These are phyloP conservation scores for Clonostachys rhizophaga DNA, from an alignment of 2,329 filamentous ascomycete genomes.

Conservation along the genomic window DNA sequence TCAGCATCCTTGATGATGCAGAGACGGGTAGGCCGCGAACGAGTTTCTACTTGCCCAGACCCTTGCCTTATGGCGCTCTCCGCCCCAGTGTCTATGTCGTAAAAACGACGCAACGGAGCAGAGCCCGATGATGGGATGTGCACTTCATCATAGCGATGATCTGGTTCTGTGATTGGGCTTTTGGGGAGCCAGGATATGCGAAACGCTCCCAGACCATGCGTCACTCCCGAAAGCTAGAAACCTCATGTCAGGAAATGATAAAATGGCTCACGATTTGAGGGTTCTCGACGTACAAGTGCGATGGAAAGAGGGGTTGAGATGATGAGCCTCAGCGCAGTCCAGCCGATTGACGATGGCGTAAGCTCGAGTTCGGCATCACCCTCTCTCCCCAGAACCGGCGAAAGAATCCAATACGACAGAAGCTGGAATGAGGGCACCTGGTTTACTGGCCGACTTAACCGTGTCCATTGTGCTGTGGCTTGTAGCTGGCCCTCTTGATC, in stretches of 20 bases:
- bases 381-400: neutral
- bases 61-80: too few species aligned
- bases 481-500: constrained; percentile 1
- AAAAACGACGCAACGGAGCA: neutral
- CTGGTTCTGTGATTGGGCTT: neutral
- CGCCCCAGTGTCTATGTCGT: too few species aligned
- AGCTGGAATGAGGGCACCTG: neutral
- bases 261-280: neutral
- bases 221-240: too few species aligned
- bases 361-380: neutral
- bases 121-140: neutral
- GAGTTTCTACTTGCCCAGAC: too few species aligned
- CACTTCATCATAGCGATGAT: neutral
- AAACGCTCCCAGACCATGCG: too few species aligned
- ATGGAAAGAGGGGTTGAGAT: neutral
- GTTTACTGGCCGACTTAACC: neutral
- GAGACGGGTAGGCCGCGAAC: constrained; percentile 8
- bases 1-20: constrained; percentile 13
- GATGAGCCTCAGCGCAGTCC: neutral
- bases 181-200: neutral
- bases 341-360: neutral
- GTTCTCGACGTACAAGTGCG: neutral
- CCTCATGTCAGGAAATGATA: too few species aligned
- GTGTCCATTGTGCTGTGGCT: constrained; percentile 3
- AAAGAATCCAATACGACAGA: constrained; percentile 4